A percentile compares a stretch with the other conserved stretches of the same genome.
Conservation (phyloP, 2,329 filamentous ascomycete genomes). For the Epichloe brachyelytri region DNA sequence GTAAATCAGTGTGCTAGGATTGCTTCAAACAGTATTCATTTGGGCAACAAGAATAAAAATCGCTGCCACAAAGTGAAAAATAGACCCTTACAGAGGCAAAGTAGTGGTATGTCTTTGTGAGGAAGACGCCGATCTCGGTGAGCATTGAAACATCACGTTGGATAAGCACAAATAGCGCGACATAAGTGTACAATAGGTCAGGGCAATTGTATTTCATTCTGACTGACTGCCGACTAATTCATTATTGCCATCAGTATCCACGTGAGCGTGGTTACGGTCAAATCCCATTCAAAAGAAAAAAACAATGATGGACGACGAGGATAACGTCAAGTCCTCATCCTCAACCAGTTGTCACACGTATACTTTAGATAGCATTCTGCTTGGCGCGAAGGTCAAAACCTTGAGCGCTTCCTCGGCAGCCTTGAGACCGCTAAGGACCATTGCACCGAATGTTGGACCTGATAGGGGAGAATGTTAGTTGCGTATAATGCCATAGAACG, state of each 20-base stretch:
- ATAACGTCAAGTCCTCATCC: not conserved
- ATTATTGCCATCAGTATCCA: not conserved
- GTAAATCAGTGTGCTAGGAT: too few relatives aligned
- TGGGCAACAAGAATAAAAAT: too few relatives aligned
- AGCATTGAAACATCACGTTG: too few relatives aligned
- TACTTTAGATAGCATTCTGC: slow-evolving; percentile 48
- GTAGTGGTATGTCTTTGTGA: too few relatives aligned
- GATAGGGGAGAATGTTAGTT: not conserved
- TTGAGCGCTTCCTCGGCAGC: slow-evolving; percentile 76
- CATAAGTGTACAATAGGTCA: too few relatives aligned
- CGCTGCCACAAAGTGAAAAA: too few relatives aligned
- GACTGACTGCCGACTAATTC: not conserved
- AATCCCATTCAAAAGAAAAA: not conserved
- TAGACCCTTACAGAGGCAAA: too few relatives aligned
- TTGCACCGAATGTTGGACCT: slow-evolving; percentile 73
- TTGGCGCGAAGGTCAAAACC: slow-evolving; percentile 63
- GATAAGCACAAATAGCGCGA: too few relatives aligned
- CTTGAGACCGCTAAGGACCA: slow-evolving; percentile 80
- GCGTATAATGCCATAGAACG: not conserved
- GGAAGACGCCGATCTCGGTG: too few relatives aligned
- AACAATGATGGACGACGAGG: not conserved
- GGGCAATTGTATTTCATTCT: too few relatives aligned
- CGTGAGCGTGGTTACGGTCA: not conserved
- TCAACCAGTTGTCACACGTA: not conserved
- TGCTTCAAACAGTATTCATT: too few relatives aligned